phyloP scores from a whole-genome alignment of 176 grass and related monocot genomes.

The Musa beccarii region DNA sequence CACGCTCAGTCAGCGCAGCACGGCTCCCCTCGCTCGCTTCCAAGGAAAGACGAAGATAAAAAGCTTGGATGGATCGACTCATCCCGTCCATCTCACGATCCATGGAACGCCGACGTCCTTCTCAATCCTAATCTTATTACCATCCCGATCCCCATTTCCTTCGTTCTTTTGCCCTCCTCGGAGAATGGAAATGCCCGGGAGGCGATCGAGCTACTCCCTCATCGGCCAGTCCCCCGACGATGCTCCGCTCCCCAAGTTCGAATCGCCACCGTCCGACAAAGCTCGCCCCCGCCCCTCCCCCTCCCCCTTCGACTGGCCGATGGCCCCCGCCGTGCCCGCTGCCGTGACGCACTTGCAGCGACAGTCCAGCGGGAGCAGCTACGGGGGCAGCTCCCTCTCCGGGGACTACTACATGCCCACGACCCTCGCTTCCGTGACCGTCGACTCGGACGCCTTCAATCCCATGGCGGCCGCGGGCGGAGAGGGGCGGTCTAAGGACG shows the following conservation, averaged over 20 bases:
- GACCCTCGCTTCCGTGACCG: constrained; percentile 27
- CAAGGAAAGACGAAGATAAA: too few species aligned
- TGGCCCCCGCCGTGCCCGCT: neutral
- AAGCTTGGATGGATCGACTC: too few species aligned
- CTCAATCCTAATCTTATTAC: neutral
- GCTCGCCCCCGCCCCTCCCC: neutral
- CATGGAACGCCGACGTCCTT: neutral
- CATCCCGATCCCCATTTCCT: neutral
- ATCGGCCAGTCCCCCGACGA: constrained; percentile 51
- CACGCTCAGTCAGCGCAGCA: too few species aligned
- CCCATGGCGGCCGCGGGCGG: constrained; percentile 15
- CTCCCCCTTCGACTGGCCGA: constrained; percentile 3
- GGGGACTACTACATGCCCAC: constrained; percentile 54
- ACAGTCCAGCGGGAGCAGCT: constrained; percentile 95
- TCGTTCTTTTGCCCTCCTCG: neutral
- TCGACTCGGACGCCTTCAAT: constrained; percentile 7
- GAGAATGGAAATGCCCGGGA: constrained; percentile 21
- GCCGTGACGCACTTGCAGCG: constrained; percentile 36
- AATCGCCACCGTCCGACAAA: constrained; percentile 8
- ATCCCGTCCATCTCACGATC: too few species aligned
- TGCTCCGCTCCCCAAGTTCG: constrained; percentile 11
- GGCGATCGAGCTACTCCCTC: constrained; percentile 39
- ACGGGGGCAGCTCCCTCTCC: constrained; percentile 73
- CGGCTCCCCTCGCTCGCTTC: too few species aligned
- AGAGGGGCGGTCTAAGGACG: neutral